Evolutionary conservation across 2,329 filamentous ascomycete genomes (phyloP).

Genomic region (Colletotrichum camelliae): DNA sequence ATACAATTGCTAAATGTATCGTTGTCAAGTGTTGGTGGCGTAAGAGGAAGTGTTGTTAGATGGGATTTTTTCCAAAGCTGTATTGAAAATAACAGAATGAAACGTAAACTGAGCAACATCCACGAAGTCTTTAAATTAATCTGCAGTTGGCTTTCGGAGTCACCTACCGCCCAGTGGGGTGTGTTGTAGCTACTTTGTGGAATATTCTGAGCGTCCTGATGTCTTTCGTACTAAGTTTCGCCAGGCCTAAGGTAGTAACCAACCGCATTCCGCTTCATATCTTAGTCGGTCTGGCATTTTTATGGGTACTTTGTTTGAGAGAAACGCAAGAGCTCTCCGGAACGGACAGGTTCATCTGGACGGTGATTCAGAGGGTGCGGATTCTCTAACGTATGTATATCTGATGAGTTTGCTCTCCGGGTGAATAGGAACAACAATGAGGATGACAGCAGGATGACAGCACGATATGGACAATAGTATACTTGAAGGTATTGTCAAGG

Average conservation of each 20-base stretch:
- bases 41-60: not conserved
- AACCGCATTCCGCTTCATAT: not conserved
- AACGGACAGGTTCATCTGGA: not conserved
- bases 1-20: fast-evolving
- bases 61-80: no score
- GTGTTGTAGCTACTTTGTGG: not conserved
- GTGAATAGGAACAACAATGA: no score
- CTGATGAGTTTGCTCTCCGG: no score
- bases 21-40: not conserved
- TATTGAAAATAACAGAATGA: not conserved
- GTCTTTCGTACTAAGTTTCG: not conserved
- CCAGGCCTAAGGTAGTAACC: not conserved
- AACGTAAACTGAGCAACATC: no score
- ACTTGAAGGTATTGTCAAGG: no score
- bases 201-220: not conserved
- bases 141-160: not conserved
- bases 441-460: no score
- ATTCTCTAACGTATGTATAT: no score
- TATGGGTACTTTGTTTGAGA: no score
- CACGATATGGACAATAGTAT: no score
- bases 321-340: fast-evolving
- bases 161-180: not conserved
- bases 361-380: no score
- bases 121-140: not conserved
- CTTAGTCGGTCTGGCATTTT: not conserved